A percentile compares a stretch with the other conserved stretches of the same genome.
Conservation (phyloP, 345 rosid genomes). For the Crucihimalaya himalaica region DNA sequence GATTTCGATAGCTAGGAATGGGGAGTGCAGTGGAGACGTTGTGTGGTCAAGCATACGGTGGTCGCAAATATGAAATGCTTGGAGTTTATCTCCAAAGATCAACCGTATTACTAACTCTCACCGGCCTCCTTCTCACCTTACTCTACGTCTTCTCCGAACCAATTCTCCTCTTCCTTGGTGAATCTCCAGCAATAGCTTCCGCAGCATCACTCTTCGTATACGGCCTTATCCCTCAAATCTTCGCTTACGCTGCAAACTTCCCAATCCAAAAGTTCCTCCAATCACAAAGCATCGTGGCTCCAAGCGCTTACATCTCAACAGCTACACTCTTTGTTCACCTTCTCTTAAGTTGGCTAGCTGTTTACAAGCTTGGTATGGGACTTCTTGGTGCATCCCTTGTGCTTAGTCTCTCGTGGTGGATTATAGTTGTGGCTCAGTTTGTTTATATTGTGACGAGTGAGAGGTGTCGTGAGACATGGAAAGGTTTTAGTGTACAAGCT, state of each 20-base stretch:
- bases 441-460: slow-evolving; percentile 50
- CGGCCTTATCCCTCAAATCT: slow-evolving; percentile 65
- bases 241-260: slow-evolving; percentile 59
- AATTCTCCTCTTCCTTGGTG: slow-evolving; percentile 50
- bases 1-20: slow-evolving; percentile 47
- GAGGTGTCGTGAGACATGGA: slow-evolving; percentile 50
- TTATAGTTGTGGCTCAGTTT: slow-evolving; percentile 56
- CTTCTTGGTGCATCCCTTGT: slow-evolving; percentile 56
- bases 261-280: slow-evolving; percentile 67
- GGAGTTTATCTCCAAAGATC: slow-evolving; percentile 69
- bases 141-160: slow-evolving; percentile 54
- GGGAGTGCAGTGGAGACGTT: slow-evolving; percentile 78
- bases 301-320: slow-evolving; percentile 58
- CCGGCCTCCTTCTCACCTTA: slow-evolving; percentile 48
- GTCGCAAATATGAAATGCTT: slow-evolving; percentile 49
- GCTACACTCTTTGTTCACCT: slow-evolving; percentile 46
- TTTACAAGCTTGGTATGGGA: slow-evolving; percentile 48
- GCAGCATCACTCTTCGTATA: slow-evolving; percentile 57
- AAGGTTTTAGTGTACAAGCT: slow-evolving; percentile 51
- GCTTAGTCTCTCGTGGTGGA: slow-evolving; percentile 64
- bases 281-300: slow-evolving; percentile 62
- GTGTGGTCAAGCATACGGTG: slow-evolving; percentile 78
- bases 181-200: slow-evolving; percentile 57
- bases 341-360: slow-evolving; percentile 47
- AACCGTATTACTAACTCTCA: slow-evolving; percentile 49